Percentiles rank a stretch among this genome's conserved stretches.
Evolutionary conservation across 441 rosid genomes (phyloP).

Genomic region (Populus trichocarpa): DNA sequence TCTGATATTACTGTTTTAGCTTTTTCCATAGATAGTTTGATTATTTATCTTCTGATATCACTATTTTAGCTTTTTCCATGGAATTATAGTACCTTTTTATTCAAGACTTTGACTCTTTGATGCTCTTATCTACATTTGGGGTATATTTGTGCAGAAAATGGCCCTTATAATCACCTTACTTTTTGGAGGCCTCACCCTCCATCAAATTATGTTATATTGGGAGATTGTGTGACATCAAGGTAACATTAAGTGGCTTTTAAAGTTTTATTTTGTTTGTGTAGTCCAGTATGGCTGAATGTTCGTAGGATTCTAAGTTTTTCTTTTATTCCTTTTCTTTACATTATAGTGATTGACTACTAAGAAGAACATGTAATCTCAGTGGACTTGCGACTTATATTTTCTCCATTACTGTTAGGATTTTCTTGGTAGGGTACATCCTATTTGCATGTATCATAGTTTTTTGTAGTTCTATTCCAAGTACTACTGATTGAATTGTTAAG

Average conservation of each 20-base stretch:
- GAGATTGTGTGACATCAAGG: slow-evolving; percentile 99
- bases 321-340: not conserved
- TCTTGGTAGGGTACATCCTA: not conserved
- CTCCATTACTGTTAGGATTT: not conserved
- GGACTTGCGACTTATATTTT: not conserved
- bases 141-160: slow-evolving; percentile 60
- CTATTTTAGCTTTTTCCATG: slow-evolving; percentile 8
- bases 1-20: not conserved
- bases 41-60: slow-evolving; percentile 4
- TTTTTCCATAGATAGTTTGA: slow-evolving; percentile 5
- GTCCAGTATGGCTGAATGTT: not conserved
- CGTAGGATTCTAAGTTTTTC: not conserved
- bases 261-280: not conserved
- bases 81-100: slow-evolving; percentile 2
- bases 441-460: not conserved
- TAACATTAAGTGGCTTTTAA: slow-evolving; percentile 24
- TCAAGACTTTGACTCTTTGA: not conserved
- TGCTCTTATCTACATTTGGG: slow-evolving; percentile 18
- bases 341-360: not conserved
- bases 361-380: not conserved
- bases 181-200: slow-evolving; percentile 99
- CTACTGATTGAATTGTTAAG: not conserved
- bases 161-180: slow-evolving; percentile 72
- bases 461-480: not conserved
- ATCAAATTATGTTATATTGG: slow-evolving; percentile 89